These are phyloP conservation scores for Thermomucor indicae-seudaticae DNA, from an alignment of 371 early-diverging fungal genomes.

Conservation along the genomic window DNA sequence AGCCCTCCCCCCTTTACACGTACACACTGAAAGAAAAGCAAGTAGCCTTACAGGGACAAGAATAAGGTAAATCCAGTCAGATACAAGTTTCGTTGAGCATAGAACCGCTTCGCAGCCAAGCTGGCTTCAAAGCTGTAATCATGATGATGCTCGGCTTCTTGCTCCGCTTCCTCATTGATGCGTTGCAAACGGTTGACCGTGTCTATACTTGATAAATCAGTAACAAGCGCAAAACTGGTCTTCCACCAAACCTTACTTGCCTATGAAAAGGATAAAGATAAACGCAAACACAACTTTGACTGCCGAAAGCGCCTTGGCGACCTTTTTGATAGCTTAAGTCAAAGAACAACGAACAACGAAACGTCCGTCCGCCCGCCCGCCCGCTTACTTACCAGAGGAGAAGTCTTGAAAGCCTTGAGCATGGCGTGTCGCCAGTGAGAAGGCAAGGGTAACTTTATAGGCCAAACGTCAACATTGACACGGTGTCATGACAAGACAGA, in stretches of 20 bases:
- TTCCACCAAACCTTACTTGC: slow-evolving; percentile 20
- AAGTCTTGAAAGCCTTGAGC: slow-evolving; percentile 46
- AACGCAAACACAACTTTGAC: slow-evolving; percentile 64
- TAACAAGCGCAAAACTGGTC: background rate
- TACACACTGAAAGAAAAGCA: background rate
- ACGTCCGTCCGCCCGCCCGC: too few relatives aligned
- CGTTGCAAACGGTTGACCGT: slow-evolving; percentile 66
- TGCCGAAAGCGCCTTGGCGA: slow-evolving; percentile 30
- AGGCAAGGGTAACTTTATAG: slow-evolving; percentile 51
- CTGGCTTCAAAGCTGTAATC: slow-evolving; percentile 56
- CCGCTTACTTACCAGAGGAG: slow-evolving; percentile 36
- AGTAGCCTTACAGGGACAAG: slow-evolving; percentile 60
- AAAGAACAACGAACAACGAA: too few relatives aligned
- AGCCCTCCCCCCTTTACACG: background rate
- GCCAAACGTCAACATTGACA: background rate
- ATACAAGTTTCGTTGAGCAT: slow-evolving; percentile 89
- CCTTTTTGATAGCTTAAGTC: background rate
- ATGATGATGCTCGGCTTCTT: slow-evolving; percentile 25
- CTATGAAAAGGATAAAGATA: slow-evolving; percentile 61
- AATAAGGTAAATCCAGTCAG: slow-evolving; percentile 87
- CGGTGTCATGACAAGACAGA: background rate
- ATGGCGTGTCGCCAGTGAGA: slow-evolving; percentile 54
- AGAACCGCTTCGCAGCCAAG: slow-evolving; percentile 71
- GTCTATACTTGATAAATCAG: slow-evolving; percentile 30
- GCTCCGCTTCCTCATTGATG: slow-evolving; percentile 38